A percentile compares a stretch with the other conserved stretches of the same genome.
Evolutionary conservation across 2,329 filamentous ascomycete genomes (phyloP).

Genomic region (Diaporthe batatas): DNA sequence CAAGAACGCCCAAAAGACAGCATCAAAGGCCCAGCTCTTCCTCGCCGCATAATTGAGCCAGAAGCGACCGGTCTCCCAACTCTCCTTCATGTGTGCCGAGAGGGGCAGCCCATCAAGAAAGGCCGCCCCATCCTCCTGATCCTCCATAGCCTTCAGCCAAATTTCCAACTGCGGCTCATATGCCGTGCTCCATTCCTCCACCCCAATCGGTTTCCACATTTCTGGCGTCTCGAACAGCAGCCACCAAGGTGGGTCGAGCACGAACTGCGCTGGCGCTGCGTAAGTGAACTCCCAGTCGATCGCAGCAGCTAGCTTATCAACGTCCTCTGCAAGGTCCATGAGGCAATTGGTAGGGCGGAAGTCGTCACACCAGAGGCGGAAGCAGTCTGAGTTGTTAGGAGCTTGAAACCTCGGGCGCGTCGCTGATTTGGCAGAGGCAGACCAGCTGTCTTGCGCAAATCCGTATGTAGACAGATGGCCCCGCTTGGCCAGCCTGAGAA

Average conservation of each 20-base stretch:
- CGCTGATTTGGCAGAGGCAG: background rate
- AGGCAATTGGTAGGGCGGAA: background rate
- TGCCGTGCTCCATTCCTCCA: constrained; percentile 33
- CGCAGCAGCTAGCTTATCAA: constrained; percentile 45
- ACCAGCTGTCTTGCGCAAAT: background rate
- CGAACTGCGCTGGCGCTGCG: constrained; percentile 48
- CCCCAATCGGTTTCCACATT: constrained; percentile 47
- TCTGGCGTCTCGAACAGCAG: constrained; percentile 50
- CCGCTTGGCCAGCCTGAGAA: background rate
- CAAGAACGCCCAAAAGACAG: constrained; percentile 47
- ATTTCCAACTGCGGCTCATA: background rate
- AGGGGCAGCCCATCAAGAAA: constrained; percentile 14
- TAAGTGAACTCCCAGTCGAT: constrained; percentile 54
- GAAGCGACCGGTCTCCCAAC: constrained; percentile 46
- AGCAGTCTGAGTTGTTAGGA: background rate
- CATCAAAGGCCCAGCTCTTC: constrained; percentile 49
- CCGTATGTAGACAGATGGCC: background rate
- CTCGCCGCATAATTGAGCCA: constrained; percentile 47
- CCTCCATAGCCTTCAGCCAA: background rate
- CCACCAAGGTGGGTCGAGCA: constrained; percentile 52
- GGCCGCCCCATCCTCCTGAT: background rate
- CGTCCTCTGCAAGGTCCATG: background rate
- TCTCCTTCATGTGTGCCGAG: constrained; percentile 47
- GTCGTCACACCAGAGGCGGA: background rate
- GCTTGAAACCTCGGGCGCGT: background rate